Evolutionary conservation across 768 basidiomycete genomes (phyloP).

Genomic region (Podaxis rugospora): DNA sequence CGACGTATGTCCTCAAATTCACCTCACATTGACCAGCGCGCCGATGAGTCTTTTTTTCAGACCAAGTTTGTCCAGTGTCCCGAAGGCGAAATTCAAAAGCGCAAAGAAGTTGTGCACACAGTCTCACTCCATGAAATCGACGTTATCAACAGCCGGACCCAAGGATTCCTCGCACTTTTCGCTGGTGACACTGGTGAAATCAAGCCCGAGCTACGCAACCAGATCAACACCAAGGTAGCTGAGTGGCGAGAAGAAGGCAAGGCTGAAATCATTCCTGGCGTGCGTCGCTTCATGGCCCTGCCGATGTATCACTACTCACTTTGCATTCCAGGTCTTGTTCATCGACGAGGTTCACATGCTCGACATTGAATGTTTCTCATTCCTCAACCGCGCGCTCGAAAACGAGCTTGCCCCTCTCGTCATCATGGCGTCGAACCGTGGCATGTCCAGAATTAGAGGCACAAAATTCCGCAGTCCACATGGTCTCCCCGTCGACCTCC

Average conservation of each 20-base stretch:
- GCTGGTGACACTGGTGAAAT: slow-evolving; percentile 98
- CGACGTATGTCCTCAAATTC: slow-evolving; percentile 59
- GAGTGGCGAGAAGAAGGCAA: slow-evolving; percentile 99
- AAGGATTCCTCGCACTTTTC: slow-evolving; percentile 95
- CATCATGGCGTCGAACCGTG: slow-evolving; percentile 97
- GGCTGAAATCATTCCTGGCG: slow-evolving; percentile 95
- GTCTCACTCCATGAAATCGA: slow-evolving; percentile 99
- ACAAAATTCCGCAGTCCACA: slow-evolving; percentile 94
- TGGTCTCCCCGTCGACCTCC: slow-evolving; percentile 89
- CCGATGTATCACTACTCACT: not conserved
- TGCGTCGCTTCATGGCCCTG: slow-evolving; percentile 32
- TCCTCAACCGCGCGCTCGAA: slow-evolving; percentile 94
- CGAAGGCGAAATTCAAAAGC: slow-evolving; percentile 96
- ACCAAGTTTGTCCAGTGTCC: slow-evolving; percentile 98
- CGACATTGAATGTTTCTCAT: slow-evolving; percentile 99
- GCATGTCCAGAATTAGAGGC: slow-evolving; percentile 91
- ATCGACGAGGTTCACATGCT: slow-evolving; percentile 99
- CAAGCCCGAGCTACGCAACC: slow-evolving; percentile 92
- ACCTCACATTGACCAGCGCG: not conserved
- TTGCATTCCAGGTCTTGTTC: slow-evolving; percentile 73
- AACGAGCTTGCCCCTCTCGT: slow-evolving; percentile 91
- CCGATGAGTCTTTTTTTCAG: slow-evolving; percentile 35
- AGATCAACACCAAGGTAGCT: slow-evolving; percentile 94
- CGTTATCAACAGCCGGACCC: slow-evolving; percentile 97
- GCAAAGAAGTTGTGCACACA: slow-evolving; percentile 96